phyloP scores from a whole-genome alignment of 164 flowering plant genomes.

The Vitis rotundifolia region DNA sequence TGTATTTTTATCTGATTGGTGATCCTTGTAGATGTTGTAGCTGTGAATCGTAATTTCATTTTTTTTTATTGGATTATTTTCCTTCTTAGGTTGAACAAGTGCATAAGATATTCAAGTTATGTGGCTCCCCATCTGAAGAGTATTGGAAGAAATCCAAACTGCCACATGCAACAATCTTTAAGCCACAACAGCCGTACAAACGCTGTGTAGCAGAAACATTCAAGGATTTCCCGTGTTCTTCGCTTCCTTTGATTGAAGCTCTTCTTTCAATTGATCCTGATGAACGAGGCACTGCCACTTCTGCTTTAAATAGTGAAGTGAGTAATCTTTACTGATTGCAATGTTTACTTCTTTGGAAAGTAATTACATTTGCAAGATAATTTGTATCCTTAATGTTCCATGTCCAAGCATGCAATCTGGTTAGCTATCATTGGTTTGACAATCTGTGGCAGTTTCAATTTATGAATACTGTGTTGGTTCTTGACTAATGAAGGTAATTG shows the following conservation, averaged over 20 bases:
- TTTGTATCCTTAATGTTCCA: neutral
- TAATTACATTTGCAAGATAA: neutral
- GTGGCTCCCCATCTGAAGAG: conserved; percentile 94
- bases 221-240: conserved; percentile 74
- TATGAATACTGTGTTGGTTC: neutral
- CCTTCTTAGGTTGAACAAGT: conserved; percentile 80
- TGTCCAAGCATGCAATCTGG: neutral
- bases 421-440: neutral
- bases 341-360: neutral
- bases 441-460: neutral
- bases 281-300: conserved; percentile 71
- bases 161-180: conserved; percentile 85
- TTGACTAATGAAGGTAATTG: neutral
- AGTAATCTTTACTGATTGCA: conserved; percentile 23
- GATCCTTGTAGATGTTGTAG: too few relatives aligned
- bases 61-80: neutral
- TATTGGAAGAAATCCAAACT: conserved; percentile 83
- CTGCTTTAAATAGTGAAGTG: conserved; percentile 80
- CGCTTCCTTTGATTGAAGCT: conserved; percentile 64
- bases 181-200: conserved; percentile 86
- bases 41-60: neutral
- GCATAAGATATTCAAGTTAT: conserved; percentile 92
- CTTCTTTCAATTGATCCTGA: conserved; percentile 88
- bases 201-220: conserved; percentile 74
- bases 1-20: too few relatives aligned